Evolutionary conservation across 208 protist genomes (phyloP), one percentile per base, ranked within the genome.

Genomic region (Leishmania major): DNA sequence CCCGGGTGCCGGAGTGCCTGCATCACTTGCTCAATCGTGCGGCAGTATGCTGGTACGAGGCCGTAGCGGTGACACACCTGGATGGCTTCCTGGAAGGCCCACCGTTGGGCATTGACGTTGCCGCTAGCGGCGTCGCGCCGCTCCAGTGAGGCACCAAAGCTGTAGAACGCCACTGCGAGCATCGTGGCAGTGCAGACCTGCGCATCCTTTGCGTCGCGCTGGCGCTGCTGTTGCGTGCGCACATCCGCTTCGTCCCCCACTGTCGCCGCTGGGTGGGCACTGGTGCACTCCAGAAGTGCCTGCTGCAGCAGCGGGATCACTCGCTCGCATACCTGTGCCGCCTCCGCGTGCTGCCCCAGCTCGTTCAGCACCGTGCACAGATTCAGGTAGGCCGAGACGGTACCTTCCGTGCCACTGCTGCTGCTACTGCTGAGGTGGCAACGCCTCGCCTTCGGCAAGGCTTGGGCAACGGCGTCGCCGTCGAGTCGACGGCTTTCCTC

Each of bases 341-440:
- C 96, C 78, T 95, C 93, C 40, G 85, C 78, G 88, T 98, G 92
- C 57, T 86, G 86, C 11, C 84, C 81, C 47, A 96, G 55, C 70
- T 93, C 90, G 73, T 96, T 96, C 45, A 97, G 87, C 60, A 96
- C 92, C 17, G 93, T 96, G 83, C 92, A 96, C 25, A 97, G 75
- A 74, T 98, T 98, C 51, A 98, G 67, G 79, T 96, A 95, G 35
- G 96, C 97, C 2, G 91, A 94, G 90, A 88, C 57, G 85, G 88
- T 62, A 49, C 53, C 75, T 10, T 22, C 71, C 8, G 10, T 60
- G 60, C 37, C 69, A 62, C 49, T 78, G 55, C 49, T 75, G 71
- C 22, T 60, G 69, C 57, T 1, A 35, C 51, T 1, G 51, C 51
- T 45, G 51, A 19, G 6, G 75, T 64, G 5, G 19, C 53, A 22